Evolutionary conservation across 2,329 filamentous ascomycete species (phyloP), one percentile per base, ranked within the genome.

Genomic region (Aspergillus awamori): DNA sequence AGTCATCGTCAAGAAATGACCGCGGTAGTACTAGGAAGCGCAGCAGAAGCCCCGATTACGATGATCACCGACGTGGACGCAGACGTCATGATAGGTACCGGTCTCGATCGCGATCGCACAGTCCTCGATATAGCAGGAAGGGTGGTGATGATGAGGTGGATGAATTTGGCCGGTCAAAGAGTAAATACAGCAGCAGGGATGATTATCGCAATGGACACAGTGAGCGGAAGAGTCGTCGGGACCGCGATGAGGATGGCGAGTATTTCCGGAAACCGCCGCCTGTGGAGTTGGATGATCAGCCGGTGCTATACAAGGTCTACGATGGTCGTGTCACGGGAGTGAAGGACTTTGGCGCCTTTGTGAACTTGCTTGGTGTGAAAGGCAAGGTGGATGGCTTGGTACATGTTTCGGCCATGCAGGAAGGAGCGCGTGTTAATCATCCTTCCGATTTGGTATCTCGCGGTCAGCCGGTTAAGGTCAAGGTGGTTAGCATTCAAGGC

Each of bases 281-380:
- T 2, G 85, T 84, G 2, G 92, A 96, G 69, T 74, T 96, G 8
- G 95, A 99, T 75, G 90, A 97, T 56, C 78, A 85, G 45, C 93
- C 95, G 0, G 81, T 93, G 36, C 78, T 96, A 6, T 88, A 89
- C 81, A 99, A 99, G 74, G 80, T 97, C 2, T 99, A 99, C 71
- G 86, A 92, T 64, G 95, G 95, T 1, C 88, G 89, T 70, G 91
- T 98, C 13, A 97, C 92, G 0, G 93, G 93, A 0, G 83, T 99
- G 57, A 98, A 97, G 71, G 92, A 97, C 63, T 99, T 98, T 77
- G 95, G 95, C 10, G 93, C 89, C 0, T 99, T 99, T 76, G 93
- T 98, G 60, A 97, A 96, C 68, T 76, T 99, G n/a, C 86, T 89
- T 67, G 90, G 93, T 17, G 89, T 99, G 1, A 88, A 84, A 69